phyloP scores from a whole-genome alignment of 129 eudicot species.

The Erigeron canadensis region DNA sequence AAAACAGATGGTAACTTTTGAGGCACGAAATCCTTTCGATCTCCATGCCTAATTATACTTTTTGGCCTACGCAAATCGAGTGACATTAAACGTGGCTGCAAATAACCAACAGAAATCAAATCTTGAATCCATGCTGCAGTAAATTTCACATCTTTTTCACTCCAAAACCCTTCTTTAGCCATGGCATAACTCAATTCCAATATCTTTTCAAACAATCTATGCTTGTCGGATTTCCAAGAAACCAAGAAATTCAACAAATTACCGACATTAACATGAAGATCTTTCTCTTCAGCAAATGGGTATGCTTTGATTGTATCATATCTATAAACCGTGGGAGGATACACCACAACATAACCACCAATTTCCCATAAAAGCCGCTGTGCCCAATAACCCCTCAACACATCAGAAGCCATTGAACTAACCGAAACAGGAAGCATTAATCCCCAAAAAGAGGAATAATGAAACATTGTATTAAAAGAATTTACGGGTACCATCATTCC shows the following conservation, averaged over 20 bases:
- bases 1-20: conserved; percentile 78
- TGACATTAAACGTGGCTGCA: conserved; percentile 81
- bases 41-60: conserved; percentile 70
- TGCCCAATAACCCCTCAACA: conserved; percentile 86
- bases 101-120: conserved; percentile 77
- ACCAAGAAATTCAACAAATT: conserved; percentile 67
- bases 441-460: conserved; percentile 88
- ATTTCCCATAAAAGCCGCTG: conserved; percentile 95
- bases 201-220: conserved; percentile 68
- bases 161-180: conserved; percentile 97
- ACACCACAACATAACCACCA: conserved; percentile 88
- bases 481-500: conserved; percentile 88
- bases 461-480: conserved; percentile 84
- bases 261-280: conserved; percentile 94
- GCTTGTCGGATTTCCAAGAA: conserved; percentile 70
- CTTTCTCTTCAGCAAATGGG: conserved; percentile 93
- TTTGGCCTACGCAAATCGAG: conserved; percentile 53
- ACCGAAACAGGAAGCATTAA: conserved; percentile 90
- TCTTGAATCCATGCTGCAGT: conserved; percentile 99
- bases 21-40: conserved; percentile 84
- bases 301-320: conserved; percentile 61
- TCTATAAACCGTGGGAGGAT: conserved; percentile 87
- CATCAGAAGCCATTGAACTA: conserved; percentile 96
- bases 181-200: conserved; percentile 78
- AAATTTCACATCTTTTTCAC: conserved; percentile 75